Evolutionary conservation across 2,329 filamentous ascomycete genomes (phyloP).

Genomic region (Hypoxylon sp.): DNA sequence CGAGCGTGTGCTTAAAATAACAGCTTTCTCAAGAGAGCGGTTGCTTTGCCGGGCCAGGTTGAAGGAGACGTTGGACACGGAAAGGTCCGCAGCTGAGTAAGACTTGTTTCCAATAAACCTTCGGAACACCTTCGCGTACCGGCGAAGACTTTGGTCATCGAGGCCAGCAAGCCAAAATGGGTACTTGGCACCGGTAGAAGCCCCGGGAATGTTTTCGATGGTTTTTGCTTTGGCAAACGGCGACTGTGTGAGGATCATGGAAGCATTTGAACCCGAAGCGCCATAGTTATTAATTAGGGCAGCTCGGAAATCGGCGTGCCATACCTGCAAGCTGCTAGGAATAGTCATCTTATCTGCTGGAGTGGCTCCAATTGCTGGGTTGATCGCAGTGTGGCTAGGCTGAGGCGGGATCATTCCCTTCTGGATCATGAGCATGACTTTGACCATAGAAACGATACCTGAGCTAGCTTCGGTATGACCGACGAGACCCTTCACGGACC

Average conservation of each 20-base stretch:
- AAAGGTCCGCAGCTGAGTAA: conserved; percentile 35
- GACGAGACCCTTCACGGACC: conserved; percentile 53
- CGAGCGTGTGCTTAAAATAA: conserved; percentile 48
- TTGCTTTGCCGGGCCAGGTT: conserved; percentile 52
- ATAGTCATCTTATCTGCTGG: conserved; percentile 45
- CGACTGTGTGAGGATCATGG: conserved; percentile 47
- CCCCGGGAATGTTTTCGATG: conserved; percentile 9
- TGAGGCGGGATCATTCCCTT: conserved; percentile 51
- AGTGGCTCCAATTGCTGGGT: conserved; percentile 42
- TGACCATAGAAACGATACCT: conserved; percentile 50
- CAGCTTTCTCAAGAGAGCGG: conserved; percentile 41
- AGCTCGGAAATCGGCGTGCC: conserved; percentile 39
- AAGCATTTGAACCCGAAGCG: conserved; percentile 53
- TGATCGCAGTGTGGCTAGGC: conserved; percentile 50
- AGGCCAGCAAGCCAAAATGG: conserved; percentile 40
- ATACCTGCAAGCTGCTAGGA: conserved; percentile 32
- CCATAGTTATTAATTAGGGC: conserved; percentile 55
- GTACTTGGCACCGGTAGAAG: conserved; percentile 14
- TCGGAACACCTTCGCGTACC: conserved; percentile 40
- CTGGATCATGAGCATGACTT: conserved; percentile 52
- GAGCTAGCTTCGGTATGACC: conserved; percentile 53
- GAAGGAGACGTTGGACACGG: conserved; percentile 51
- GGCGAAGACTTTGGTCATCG: conserved; percentile 42
- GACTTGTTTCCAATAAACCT: conserved; percentile 36
- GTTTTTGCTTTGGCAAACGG: conserved; percentile 36